Evolutionary conservation across 1,284 basidiomycete genomes (phyloP), one percentile per base, ranked within the genome.

Genomic region (Ceratobasidium sp.): DNA sequence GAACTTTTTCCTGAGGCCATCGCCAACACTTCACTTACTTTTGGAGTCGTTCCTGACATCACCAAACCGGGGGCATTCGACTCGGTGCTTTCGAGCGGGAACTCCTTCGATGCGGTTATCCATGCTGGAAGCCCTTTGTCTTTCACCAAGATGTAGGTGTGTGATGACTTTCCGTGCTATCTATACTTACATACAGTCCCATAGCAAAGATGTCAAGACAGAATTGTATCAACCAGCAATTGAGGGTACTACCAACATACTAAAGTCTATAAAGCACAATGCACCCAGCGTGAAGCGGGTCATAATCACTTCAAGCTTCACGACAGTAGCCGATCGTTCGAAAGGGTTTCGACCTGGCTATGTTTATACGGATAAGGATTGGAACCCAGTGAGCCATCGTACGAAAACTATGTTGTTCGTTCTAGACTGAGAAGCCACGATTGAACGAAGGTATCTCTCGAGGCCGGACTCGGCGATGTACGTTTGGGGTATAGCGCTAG

Each of bases 151-250:
- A 23, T 61, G 59, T 46, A 41, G n/a, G 57, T 58, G 36, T 21
- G n/a, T 23, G 14, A 41, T 12, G 12, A 8, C 6, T 26, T 50
- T 6, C 6, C 3, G n/a, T 5, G 41, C 5, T 4, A 39, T 12
- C 26, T 39, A 18, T 23, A 21, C 32, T 41, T 1, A 39, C 57
- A 23, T 23, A 23, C 55, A 16, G n/a, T n/a, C 5, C 16, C 1
- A 26, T 41, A 67, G 50, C 12, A 41, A 67, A 23, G 36, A 55
- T 26, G 23, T 55, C 3, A 79, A 78, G 74, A 74, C 74, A 23
- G 81, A 80, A 30, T 78, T 83, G 61, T 78, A 83, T 69, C 78
- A 81, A 65, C 82, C 83, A 0, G 83, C 83, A 28, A 80, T 85
- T 28, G 75, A 82, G 64, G 84, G 83, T 3, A 85, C 84, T 0